Evolutionary conservation across 768 basidiomycete genomes (phyloP).

Genomic region (Tulasnella sp.): DNA sequence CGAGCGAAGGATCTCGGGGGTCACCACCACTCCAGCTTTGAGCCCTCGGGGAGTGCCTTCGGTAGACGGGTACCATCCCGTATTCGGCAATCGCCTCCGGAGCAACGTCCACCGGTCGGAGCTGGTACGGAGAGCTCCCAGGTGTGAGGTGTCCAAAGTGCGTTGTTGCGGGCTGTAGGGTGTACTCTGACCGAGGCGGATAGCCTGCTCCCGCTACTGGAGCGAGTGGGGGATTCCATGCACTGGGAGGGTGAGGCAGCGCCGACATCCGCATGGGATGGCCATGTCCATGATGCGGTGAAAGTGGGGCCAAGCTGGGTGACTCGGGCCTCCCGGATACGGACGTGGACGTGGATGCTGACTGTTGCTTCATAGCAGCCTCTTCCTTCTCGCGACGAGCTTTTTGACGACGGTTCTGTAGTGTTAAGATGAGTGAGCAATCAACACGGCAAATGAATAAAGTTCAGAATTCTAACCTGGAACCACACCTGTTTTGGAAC

Average conservation of each 20-base stretch:
- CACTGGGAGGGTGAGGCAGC: not conserved
- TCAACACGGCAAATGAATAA: not conserved
- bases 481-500: constrained; percentile 14
- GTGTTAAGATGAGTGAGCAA: not conserved
- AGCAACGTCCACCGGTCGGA: not conserved
- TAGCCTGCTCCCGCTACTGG: not conserved
- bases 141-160: not conserved
- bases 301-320: not conserved
- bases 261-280: not conserved
- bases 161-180: not conserved
- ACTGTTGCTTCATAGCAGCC: not conserved
- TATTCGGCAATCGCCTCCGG: not conserved
- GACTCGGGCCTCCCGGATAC: not conserved
- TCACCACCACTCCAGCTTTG: not conserved
- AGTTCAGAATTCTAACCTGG: constrained; percentile 1
- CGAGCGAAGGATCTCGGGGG: not conserved
- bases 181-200: not conserved
- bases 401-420: constrained; percentile 18
- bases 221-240: not conserved
- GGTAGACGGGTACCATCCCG: not conserved
- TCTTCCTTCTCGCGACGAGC: constrained; percentile 13
- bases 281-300: not conserved
- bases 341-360: not conserved
- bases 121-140: not conserved
- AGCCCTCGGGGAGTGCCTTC: not conserved